Base-by-base conservation (phyloP, 106 monocot genomes). In the Dioscorea alata region DNA sequence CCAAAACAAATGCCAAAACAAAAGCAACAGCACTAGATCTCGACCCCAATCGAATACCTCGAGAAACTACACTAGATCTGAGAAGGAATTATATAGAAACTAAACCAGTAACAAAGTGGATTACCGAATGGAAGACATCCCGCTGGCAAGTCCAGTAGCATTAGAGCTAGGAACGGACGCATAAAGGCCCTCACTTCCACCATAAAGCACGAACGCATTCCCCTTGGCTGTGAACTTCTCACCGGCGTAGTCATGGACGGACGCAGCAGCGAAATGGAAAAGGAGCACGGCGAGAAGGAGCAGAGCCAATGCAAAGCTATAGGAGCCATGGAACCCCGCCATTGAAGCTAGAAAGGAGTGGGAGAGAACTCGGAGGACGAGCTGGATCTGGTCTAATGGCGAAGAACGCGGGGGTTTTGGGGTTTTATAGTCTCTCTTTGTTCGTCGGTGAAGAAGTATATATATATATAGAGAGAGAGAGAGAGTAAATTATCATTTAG, bases 141-240 rank as follows among this genome's bases (percentile, higher is more conserved):
- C 90, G 4, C 68, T 73, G 42, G 75, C 33, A 28, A 3, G 28
- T 28, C 3, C 28, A 10, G 42, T 42, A 42, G 4, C 42, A 42
- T 42, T 42, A 42, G 72, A 23, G 54, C 66, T 54, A 57, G 60
- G 50, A 48, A 67, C 34, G 18, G 94, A 81, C 53, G 86, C 91
- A 64, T 80, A 86, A 73, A 96, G 81, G 13, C 96, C 96, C 82
- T 96, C 91, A 78, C 88, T 96, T 34, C 96, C 96, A 17, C 86
- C 96, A 63, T 96, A 88, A 69, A 96, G 82, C 60, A 89, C 76
- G 78, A 89, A 89, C 21, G 96, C 88, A 73, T 96, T 96, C 14
- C 96, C 96, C 57, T 76, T 79, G 48, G 70, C 50, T 20, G 57
- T 33, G 71, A 96, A 96, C 58, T 69, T 74, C 57, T 73, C 71